Evolutionary conservation across 768 basidiomycete species (phyloP).

Genomic region (Austroboletus eburneus): DNA sequence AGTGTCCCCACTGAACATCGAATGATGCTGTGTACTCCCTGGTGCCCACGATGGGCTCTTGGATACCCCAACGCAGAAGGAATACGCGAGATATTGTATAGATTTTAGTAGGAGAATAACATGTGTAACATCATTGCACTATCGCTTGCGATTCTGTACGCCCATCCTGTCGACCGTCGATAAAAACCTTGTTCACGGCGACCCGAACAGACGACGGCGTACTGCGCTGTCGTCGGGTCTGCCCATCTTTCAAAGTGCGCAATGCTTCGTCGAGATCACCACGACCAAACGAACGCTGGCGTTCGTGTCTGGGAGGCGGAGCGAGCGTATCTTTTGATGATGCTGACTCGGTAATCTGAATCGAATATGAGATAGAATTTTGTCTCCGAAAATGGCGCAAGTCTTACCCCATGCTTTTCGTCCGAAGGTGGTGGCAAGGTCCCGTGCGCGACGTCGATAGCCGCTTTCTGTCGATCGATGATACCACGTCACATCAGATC

Average conservation of each 20-base stretch:
- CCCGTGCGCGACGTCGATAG: slow-evolving; percentile 45
- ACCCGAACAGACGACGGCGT: slow-evolving; percentile 13
- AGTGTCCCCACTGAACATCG: slow-evolving; percentile 54
- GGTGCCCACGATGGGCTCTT: too few relatives aligned
- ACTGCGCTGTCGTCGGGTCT: slow-evolving; percentile 12
- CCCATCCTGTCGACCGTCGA: slow-evolving; percentile 23
- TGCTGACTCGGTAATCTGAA: slow-evolving; percentile 23
- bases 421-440: not conserved
- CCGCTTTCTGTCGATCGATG: slow-evolving; percentile 52
- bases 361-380: not conserved
- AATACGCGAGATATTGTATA: too few relatives aligned
- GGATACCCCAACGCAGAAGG: too few relatives aligned
- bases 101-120: too few relatives aligned
- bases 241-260: slow-evolving; percentile 70
- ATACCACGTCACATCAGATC: not conserved
- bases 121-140: not conserved
- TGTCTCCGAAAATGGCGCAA: not conserved
- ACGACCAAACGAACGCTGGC: slow-evolving; percentile 56
- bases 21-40: not conserved
- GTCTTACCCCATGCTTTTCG: slow-evolving; percentile 7
- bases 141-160: slow-evolving; percentile 1
- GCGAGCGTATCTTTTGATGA: slow-evolving; percentile 26
- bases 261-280: slow-evolving; percentile 86
- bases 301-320: slow-evolving; percentile 42
- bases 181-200: slow-evolving; percentile 21